A percentile compares a stretch with the other conserved stretches of the same genome.
Evolutionary conservation across 2,329 filamentous ascomycete genomes (phyloP).

Genomic region (Penicillium sp.): DNA sequence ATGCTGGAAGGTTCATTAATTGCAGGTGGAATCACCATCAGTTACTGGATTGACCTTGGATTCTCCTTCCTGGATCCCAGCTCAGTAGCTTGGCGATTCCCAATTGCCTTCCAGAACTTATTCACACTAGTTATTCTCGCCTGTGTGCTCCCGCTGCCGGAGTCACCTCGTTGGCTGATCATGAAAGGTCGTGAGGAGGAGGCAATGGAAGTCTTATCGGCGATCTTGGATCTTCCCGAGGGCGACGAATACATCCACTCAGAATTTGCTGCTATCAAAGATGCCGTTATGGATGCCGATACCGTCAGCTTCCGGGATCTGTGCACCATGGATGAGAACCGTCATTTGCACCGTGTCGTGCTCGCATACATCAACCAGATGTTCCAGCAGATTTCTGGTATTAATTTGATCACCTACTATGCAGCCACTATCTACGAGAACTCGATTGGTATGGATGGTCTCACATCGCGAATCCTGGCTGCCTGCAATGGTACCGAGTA

Average conservation of each 20-base stretch:
- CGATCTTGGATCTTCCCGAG: conserved; percentile 47
- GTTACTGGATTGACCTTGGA: conserved; percentile 52
- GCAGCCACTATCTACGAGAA: conserved; percentile 45
- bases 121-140: conserved; percentile 53
- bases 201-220: conserved; percentile 46
- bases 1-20: conserved; percentile 53
- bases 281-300: conserved; percentile 49
- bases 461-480: conserved; percentile 52
- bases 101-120: conserved; percentile 57
- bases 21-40: conserved; percentile 49
- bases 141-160: conserved; percentile 51
- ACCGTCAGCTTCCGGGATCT: conserved; percentile 56
- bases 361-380: conserved; percentile 60
- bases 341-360: conserved; percentile 57
- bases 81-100: conserved; percentile 53
- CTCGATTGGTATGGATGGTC: conserved; percentile 40
- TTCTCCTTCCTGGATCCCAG: conserved; percentile 53
- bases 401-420: conserved; percentile 50
- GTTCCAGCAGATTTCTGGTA: conserved; percentile 53
- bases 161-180: conserved; percentile 59
- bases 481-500: conserved; percentile 57
- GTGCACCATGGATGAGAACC: conserved; percentile 59
- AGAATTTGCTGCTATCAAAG: conserved; percentile 53
- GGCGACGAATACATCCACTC: conserved; percentile 44
- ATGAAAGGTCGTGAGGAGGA: conserved; percentile 55